phyloP scores from a whole-genome alignment of 169 alveolate species.

The Neospora caninum region DNA sequence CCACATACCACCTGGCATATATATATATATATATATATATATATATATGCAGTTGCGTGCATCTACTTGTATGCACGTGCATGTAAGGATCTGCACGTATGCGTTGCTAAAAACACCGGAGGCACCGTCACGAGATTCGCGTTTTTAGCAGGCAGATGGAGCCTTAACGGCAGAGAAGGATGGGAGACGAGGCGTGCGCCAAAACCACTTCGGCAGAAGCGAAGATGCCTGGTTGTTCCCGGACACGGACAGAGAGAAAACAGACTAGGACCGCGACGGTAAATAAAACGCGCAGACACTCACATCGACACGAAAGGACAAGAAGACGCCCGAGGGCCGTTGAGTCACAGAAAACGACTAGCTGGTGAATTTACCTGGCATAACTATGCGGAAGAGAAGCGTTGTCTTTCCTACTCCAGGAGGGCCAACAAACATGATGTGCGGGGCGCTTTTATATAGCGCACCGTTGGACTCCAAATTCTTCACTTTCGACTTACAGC shows the following conservation, averaged over 20 bases:
- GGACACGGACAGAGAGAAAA: not conserved
- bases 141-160: too few relatives aligned
- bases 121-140: too few relatives aligned
- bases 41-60: not conserved
- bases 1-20: not conserved
- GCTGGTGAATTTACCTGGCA: conserved; percentile 33
- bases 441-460: not conserved
- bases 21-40: not conserved
- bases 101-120: too few relatives aligned
- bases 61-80: too few relatives aligned
- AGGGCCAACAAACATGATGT: conserved; percentile 29
- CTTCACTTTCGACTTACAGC: not conserved
- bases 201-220: too few relatives aligned
- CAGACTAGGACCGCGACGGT: not conserved
- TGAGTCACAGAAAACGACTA: not conserved
- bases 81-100: too few relatives aligned
- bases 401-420: conserved; percentile 35
- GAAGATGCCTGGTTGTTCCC: too few relatives aligned
- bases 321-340: not conserved
- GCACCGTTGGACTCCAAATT: not conserved
- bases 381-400: not conserved
- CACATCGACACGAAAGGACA: not conserved
- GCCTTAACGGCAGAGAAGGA: too few relatives aligned
- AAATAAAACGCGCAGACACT: not conserved
- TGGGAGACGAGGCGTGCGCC: too few relatives aligned